These are phyloP conservation scores for Peronospora destructor DNA, from an alignment of 352 stramenopile species.

Conservation along the genomic window DNA sequence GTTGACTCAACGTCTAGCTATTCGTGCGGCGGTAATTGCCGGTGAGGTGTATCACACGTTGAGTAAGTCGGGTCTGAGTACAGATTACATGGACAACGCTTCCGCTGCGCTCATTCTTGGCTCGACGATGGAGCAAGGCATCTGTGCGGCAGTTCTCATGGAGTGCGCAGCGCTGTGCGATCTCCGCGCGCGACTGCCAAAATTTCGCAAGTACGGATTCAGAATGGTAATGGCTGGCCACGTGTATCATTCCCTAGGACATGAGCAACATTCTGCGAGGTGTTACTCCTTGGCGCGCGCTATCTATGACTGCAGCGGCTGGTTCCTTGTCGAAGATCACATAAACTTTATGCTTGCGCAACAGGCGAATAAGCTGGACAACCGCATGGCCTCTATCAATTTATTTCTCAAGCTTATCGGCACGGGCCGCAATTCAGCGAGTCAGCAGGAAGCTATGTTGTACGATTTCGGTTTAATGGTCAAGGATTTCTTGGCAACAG, in stretches of 20 bases:
- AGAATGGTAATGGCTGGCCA: slow-evolving; percentile 87
- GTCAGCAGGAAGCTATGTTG: slow-evolving; percentile 74
- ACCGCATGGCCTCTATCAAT: slow-evolving; percentile 78
- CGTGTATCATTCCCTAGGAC: slow-evolving; percentile 67
- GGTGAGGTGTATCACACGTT: slow-evolving; percentile 78
- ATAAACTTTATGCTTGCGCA: slow-evolving; percentile 84
- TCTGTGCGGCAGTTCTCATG: slow-evolving; percentile 79
- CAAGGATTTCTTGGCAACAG: slow-evolving; percentile 62
- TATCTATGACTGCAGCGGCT: slow-evolving; percentile 76
- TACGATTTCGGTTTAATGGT: slow-evolving; percentile 81
- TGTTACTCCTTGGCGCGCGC: slow-evolving; percentile 73
- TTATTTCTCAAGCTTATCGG: slow-evolving; percentile 83
- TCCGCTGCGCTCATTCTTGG: slow-evolving; percentile 75
- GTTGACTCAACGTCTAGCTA: slow-evolving; percentile 45
- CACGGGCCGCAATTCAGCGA: slow-evolving; percentile 72
- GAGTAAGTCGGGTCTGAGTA: slow-evolving; percentile 68
- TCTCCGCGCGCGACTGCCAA: slow-evolving; percentile 53
- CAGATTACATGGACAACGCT: slow-evolving; percentile 83
- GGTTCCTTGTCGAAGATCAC: slow-evolving; percentile 84
- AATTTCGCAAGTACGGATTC: slow-evolving; percentile 86
- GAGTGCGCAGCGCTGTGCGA: slow-evolving; percentile 75
- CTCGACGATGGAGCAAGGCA: slow-evolving; percentile 78
- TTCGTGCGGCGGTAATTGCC: slow-evolving; percentile 60
- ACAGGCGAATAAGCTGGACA: slow-evolving; percentile 67
- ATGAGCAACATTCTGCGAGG: slow-evolving; percentile 67